These are phyloP conservation scores for Tricholoma sp. DNA, from an alignment of 768 basidiomycete species.

Conservation along the genomic window DNA sequence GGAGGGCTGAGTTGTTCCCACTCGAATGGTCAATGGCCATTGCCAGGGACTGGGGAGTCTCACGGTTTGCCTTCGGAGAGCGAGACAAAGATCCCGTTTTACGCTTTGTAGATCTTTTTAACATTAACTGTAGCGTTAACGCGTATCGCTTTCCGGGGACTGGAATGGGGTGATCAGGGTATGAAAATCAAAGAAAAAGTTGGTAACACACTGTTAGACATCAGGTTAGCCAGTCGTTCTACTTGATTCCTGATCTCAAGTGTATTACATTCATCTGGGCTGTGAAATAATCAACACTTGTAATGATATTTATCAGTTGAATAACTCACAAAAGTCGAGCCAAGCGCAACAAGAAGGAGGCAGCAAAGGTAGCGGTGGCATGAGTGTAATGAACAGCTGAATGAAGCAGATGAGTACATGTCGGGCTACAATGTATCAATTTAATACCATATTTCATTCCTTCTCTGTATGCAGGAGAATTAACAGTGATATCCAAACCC, in stretches of 20 bases:
- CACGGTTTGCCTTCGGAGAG: conserved; percentile 57
- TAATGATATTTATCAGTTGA: neutral
- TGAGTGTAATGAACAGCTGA: conserved; percentile 88
- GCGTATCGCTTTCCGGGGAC: conserved; percentile 94
- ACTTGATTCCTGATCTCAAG: conserved; percentile 70
- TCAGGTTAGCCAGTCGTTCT: conserved; percentile 67
- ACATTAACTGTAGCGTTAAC: conserved; percentile 81
- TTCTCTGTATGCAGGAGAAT: conserved; percentile 78
- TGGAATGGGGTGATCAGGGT: conserved; percentile 24
- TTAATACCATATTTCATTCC: conserved; percentile 85
- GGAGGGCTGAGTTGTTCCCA: conserved; percentile 22
- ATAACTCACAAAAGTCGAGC: conserved; percentile 76
- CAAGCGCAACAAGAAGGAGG: conserved; percentile 83
- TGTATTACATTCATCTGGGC: conserved; percentile 81
- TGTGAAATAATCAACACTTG: conserved; percentile 22
- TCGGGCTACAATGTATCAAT: neutral
- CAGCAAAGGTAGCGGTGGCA: conserved; percentile 90
- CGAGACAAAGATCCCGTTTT: conserved; percentile 49
- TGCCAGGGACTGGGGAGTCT: conserved; percentile 42
- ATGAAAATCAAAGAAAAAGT: neutral
- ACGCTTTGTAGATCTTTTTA: conserved; percentile 70
- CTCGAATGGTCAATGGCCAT: conserved; percentile 42
- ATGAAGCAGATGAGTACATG: conserved; percentile 2
- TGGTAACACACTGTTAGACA: conserved; percentile 65
- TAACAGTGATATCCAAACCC: conserved; percentile 81